phyloP scores from a whole-genome alignment of 306 rosid genomes.

The Medicago truncatula region DNA sequence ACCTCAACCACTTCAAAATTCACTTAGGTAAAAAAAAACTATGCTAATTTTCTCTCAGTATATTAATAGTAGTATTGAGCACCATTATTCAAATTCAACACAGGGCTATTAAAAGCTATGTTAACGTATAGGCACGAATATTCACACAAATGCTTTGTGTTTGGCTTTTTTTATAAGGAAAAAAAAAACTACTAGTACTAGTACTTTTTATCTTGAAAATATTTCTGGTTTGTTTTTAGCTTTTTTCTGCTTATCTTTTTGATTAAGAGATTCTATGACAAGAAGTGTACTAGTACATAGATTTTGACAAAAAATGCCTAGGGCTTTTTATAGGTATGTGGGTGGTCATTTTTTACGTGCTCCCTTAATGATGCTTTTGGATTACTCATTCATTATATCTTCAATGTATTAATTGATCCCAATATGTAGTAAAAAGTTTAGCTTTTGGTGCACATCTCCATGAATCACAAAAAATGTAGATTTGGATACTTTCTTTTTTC shows the following conservation, averaged over 20 bases:
- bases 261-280: slow-evolving; percentile 35
- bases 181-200: neutral
- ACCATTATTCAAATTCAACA: slow-evolving; percentile 25
- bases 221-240: slow-evolving; percentile 39
- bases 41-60: slow-evolving; percentile 1
- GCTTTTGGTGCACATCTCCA: slow-evolving; percentile 45
- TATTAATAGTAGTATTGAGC: slow-evolving; percentile 10
- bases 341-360: slow-evolving; percentile 34
- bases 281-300: slow-evolving; percentile 44
- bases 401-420: slow-evolving; percentile 49
- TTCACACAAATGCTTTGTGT: slow-evolving; percentile 41
- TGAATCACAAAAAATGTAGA: neutral
- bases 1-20: slow-evolving; percentile 22
- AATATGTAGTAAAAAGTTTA: slow-evolving; percentile 48
- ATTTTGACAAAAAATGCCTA: slow-evolving; percentile 52
- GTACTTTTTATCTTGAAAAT: slow-evolving; percentile 2
- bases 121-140: slow-evolving; percentile 18
- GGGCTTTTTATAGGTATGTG: slow-evolving; percentile 43
- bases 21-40: slow-evolving; percentile 42
- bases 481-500: no score
- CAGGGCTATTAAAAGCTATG: slow-evolving; percentile 28
- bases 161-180: neutral
- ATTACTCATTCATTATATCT: slow-evolving; percentile 45
- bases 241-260: slow-evolving; percentile 37
- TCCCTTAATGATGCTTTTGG: slow-evolving; percentile 2